Evolutionary conservation across 768 basidiomycete species (phyloP).

Genomic region (Mycena chlorophos): DNA sequence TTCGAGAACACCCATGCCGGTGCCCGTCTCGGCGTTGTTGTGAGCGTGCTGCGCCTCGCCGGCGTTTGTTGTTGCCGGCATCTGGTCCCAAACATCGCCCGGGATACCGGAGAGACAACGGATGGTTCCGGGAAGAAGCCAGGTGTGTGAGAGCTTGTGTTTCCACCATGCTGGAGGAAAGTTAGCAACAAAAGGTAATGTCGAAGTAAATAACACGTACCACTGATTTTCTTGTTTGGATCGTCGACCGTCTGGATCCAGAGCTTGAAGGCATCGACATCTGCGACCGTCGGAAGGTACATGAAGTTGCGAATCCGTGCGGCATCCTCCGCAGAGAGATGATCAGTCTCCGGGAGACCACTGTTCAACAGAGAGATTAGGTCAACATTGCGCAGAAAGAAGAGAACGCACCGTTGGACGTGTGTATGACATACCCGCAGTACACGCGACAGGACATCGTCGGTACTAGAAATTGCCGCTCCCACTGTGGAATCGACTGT

Average conservation of each 20-base stretch:
- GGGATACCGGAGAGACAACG: conserved; percentile 9
- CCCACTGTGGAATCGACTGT: conserved; percentile 10
- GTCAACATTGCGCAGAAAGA: conserved; percentile 1
- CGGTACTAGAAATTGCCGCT: background rate
- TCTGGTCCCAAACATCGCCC: conserved; percentile 7
- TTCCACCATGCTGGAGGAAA: conserved; percentile 12
- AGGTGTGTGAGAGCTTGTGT: conserved; percentile 10
- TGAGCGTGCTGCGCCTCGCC: conserved; percentile 11
- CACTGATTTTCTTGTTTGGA: conserved; percentile 1
- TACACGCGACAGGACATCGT: conserved; percentile 2
- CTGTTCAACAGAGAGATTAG: too few relatives aligned
- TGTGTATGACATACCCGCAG: conserved; percentile 11
- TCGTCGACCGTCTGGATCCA: conserved; percentile 4
- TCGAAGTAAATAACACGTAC: background rate
- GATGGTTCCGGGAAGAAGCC: conserved; percentile 8
- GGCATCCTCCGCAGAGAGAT: background rate
- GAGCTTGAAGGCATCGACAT: conserved; percentile 5
- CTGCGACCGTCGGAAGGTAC: conserved; percentile 2
- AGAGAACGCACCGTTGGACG: conserved; percentile 2
- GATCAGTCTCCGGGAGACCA: conserved; percentile 1
- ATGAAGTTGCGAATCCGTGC: conserved; percentile 5
- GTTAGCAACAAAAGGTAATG: background rate
- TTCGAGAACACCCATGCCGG: conserved; percentile 9
- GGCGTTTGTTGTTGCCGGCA: conserved; percentile 11
- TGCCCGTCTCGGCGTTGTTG: conserved; percentile 11